These are phyloP conservation scores for Sisymbrium altissimum DNA, from an alignment of 345 rosid genomes.

Conservation along the genomic window DNA sequence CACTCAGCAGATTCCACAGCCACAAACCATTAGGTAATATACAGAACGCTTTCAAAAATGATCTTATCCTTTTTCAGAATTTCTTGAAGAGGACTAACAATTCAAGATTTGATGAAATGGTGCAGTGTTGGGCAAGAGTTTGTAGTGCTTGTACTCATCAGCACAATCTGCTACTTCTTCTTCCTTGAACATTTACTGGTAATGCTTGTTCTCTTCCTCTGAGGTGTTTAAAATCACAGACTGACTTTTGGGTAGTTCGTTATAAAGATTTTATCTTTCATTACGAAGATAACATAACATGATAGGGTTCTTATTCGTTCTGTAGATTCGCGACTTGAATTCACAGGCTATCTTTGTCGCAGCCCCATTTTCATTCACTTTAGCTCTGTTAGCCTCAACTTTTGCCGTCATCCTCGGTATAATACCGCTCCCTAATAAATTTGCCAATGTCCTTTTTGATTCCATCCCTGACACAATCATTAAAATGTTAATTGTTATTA, in stretches of 20 bases:
- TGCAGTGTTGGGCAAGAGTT: conserved; percentile 96
- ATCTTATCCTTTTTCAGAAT: background rate
- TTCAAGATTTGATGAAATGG: background rate
- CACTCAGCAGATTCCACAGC: conserved; percentile 40
- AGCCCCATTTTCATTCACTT: conserved; percentile 78
- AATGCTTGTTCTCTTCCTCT: conserved; percentile 29
- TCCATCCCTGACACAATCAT: background rate
- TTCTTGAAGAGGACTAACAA: background rate
- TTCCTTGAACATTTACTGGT: conserved; percentile 93
- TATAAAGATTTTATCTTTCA: background rate
- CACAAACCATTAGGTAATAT: conserved; percentile 56
- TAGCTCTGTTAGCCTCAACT: conserved; percentile 68
- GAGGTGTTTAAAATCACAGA: background rate
- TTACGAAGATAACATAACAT: conserved; percentile 1
- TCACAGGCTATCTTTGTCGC: conserved; percentile 65
- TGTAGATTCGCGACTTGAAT: conserved; percentile 63
- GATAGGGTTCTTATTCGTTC: conserved; percentile 2
- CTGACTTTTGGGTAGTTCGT: background rate
- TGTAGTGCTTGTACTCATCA: conserved; percentile 84
- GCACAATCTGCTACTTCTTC: conserved; percentile 92
- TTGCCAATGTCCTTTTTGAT: background rate
- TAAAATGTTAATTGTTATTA: background rate
- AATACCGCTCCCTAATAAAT: background rate
- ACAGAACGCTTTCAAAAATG: background rate
- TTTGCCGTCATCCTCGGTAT: conserved; percentile 74